Evolutionary conservation across 176 grass and related monocot species (phyloP), one percentile per base, ranked within the genome.

Genomic region (Aegilops tauschii): DNA sequence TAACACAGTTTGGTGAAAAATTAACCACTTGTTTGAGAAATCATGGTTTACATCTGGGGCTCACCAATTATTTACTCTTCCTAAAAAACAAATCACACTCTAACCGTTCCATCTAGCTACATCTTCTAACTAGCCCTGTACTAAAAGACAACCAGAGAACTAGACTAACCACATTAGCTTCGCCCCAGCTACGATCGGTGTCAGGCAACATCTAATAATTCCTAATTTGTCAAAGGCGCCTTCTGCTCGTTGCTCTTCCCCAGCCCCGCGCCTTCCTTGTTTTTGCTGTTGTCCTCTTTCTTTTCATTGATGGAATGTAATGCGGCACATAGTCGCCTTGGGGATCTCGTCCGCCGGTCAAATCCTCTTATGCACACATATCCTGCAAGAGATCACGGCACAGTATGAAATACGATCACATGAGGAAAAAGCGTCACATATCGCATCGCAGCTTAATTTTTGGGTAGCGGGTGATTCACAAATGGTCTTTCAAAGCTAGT

Each of bases 321-420:
- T 34, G 56, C 23, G 21, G 68, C 1, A 1, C 89, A 76, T 50
- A 91, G 6, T 13, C 20, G 75, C 75, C 5, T 65, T 1, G 85
- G 80, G 21, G 20, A 36, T 61, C 85, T 45, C 20, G 58, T 80
- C 4, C 1, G 18, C 81, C 76, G 80, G 49, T 87, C 35, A 3
- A 87, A 87, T n/a, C 67, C 75, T 75, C 89, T 78, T 36, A 91
- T 85, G 37, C 89, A 91, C 31, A 91, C 12, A 61, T 80, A 83
- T 75, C 89, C 89, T 91, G 76, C 12, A 47, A 75, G 47, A 34
- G 17, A 50, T 12, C 54, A 58, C 0, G 13, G 44, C 2, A 9
- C 2, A 7, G 36, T 17, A 29, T 64, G 49, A 28, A 3, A 81
- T 52, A 12, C 27, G 56, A 18, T 10, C 30, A 61, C 27, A 85